A percentile compares a stretch with the other conserved stretches of the same genome.
Evolutionary conservation across 148 eudicot species (phyloP).

Genomic region (Spergularia bocconei): DNA sequence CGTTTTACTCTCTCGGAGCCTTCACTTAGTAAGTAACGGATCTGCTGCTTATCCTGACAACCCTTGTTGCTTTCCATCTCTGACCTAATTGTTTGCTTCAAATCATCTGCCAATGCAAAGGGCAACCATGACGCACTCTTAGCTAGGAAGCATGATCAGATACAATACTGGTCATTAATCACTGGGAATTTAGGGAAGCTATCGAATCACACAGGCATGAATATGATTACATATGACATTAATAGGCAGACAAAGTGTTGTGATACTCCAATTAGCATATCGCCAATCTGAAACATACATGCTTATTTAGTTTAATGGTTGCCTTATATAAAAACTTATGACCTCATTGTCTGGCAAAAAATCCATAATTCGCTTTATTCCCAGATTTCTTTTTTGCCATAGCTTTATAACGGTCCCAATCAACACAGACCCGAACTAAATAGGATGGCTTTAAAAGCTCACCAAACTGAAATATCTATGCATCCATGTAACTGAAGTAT

Average conservation of each 20-base stretch:
- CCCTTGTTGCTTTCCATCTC: slow-evolving; percentile 72
- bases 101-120: slow-evolving; percentile 48
- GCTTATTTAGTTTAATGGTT: background rate
- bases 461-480: background rate
- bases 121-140: background rate
- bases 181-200: background rate
- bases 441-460: background rate
- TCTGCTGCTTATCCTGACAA: slow-evolving; percentile 79
- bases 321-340: background rate
- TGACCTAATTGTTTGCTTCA: slow-evolving; percentile 61
- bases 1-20: slow-evolving; percentile 64
- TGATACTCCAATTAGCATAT: background rate
- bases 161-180: too few relatives aligned
- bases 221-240: background rate
- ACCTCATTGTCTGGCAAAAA: too few relatives aligned
- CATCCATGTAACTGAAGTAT: background rate
- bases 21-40: slow-evolving; percentile 72
- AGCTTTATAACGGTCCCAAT: too few relatives aligned
- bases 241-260: background rate
- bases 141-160: background rate
- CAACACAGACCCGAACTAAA: background rate
- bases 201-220: background rate
- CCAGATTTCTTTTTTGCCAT: too few relatives aligned
- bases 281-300: background rate
- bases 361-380: too few relatives aligned